Base-by-base conservation (phyloP, 495 filamentous ascomycete genomes). In the Hyaloscypha bicolor region DNA sequence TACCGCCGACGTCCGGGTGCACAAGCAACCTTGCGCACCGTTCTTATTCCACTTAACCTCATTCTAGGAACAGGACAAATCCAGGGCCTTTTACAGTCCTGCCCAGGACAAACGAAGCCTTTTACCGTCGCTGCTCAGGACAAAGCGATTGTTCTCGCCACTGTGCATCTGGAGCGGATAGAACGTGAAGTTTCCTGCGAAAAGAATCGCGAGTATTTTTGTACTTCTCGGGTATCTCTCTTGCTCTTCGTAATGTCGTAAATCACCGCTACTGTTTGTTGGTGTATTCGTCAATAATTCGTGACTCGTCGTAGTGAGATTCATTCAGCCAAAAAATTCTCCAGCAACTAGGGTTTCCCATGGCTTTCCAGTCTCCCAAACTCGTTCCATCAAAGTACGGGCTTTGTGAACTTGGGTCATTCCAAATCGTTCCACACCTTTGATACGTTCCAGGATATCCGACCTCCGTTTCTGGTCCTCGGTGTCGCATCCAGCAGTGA, bases 401-500 rank as follows among this genome's bases (percentile, higher is more conserved):
- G 89, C 88, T 69, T 82, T 81, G 69, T 83, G 80, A 42, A 91
- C 67, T 53, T 72, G 91, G 59, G 87, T 91, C 86, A 96, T 86
- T 0, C 93, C 93, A 64, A 86, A 87, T 32, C 85, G 85, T 77
- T 95, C 92, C 22, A 94, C 81, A 55, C 82, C 83, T 73, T 83
- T 81, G 75, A 96, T 82, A 57, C 93, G 78, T 68, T 87, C 83
- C 71, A 92, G 79, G 21, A 94, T 87, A 66, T 87, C 83, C 25
- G 77, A 72, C 45, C 88, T 79, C 62, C 90, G 85, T 12, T 74
- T 73, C 32, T 76, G 65, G 55, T 88, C 83, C 55, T 78, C 74
- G 3, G 88, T 86, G 72, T 95, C 91, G 72, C 91, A 94, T 1
- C 93, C 93, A 6, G 92, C 93, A 9, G 90, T 91, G 76, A 96